Conservation (phyloP, 495 filamentous ascomycete species). For the Talaromyces borbonicus region DNA sequence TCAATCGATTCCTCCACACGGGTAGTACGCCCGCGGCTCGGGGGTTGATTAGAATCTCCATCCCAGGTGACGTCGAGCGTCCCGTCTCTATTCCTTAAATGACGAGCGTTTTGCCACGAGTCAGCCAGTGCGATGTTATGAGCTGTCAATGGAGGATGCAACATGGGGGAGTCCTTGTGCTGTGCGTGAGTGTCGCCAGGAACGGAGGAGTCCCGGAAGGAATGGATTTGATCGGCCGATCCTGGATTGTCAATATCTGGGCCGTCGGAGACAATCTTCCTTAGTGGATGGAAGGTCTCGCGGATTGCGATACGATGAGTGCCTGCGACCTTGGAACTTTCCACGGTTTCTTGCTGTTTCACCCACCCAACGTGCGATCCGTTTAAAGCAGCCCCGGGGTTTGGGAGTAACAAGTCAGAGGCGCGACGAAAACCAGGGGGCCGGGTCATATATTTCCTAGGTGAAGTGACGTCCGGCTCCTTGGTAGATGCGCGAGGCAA, state of each 20-base stretch:
- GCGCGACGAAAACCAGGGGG: slow-evolving; percentile 18
- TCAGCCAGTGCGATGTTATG: slow-evolving; percentile 7
- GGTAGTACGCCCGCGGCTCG: slow-evolving; percentile 34
- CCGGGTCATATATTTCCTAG: slow-evolving; percentile 26
- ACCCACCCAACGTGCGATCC: slow-evolving; percentile 19
- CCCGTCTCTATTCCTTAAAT: slow-evolving; percentile 6
- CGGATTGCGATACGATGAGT: slow-evolving; percentile 5
- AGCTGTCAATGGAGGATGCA: slow-evolving; percentile 2
- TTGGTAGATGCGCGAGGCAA: neutral
- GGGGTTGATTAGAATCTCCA: slow-evolving; percentile 23
- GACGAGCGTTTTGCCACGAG: slow-evolving; percentile 1
- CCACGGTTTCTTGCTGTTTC: slow-evolving; percentile 16
- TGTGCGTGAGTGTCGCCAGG: neutral
- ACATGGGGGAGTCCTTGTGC: slow-evolving; percentile 1
- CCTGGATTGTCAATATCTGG: neutral
- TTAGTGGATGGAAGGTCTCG: slow-evolving; percentile 5
- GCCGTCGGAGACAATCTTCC: slow-evolving; percentile 6
- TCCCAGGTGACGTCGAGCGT: slow-evolving; percentile 5
- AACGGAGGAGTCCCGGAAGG: slow-evolving; percentile 4
- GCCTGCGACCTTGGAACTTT: slow-evolving; percentile 8
- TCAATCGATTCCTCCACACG: slow-evolving; percentile 76
- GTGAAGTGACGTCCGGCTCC: slow-evolving; percentile 26
- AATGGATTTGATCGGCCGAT: neutral
- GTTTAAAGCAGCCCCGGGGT: slow-evolving; percentile 19
- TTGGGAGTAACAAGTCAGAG: slow-evolving; percentile 17